Conservation (phyloP, 2,329 filamentous ascomycete species). For the Penicillium sp. region DNA sequence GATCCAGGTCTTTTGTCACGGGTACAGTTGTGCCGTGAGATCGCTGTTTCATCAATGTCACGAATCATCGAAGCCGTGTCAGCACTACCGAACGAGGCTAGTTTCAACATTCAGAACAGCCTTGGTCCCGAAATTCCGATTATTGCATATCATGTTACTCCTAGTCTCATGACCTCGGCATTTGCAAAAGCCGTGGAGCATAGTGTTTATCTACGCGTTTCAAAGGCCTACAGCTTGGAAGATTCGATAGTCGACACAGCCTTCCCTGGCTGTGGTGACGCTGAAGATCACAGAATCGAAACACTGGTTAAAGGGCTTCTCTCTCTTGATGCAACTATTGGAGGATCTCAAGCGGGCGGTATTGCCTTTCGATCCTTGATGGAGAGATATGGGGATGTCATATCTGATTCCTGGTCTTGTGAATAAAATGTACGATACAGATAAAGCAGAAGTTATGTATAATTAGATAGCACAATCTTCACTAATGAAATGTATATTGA, state of each 20-base stretch:
- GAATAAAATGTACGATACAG: slow-evolving; percentile 1
- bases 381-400: slow-evolving; percentile 17
- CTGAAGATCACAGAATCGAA: slow-evolving; percentile 16
- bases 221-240: no score
- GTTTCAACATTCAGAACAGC: slow-evolving; percentile 23
- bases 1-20: neutral
- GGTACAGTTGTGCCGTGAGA: slow-evolving; percentile 4
- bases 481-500: neutral
- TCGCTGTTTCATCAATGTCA: slow-evolving; percentile 12
- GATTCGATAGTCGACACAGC: neutral
- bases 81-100: slow-evolving; percentile 11
- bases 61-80: slow-evolving; percentile 13
- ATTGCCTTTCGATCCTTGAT: slow-evolving; percentile 13
- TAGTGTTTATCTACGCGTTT: slow-evolving; percentile 5
- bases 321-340: slow-evolving; percentile 23
- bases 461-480: neutral
- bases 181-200: slow-evolving; percentile 19
- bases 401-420: slow-evolving; percentile 24
- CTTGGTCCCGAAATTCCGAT: slow-evolving; percentile 19
- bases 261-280: neutral
- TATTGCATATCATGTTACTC: slow-evolving; percentile 24
- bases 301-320: slow-evolving; percentile 23
- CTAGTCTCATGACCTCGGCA: slow-evolving; percentile 14
- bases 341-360: slow-evolving; percentile 18
- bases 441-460: neutral